These are phyloP conservation scores for Phialemoniopsis sp. DNA, from an alignment of 2,329 filamentous ascomycete genomes.

Conservation along the genomic window DNA sequence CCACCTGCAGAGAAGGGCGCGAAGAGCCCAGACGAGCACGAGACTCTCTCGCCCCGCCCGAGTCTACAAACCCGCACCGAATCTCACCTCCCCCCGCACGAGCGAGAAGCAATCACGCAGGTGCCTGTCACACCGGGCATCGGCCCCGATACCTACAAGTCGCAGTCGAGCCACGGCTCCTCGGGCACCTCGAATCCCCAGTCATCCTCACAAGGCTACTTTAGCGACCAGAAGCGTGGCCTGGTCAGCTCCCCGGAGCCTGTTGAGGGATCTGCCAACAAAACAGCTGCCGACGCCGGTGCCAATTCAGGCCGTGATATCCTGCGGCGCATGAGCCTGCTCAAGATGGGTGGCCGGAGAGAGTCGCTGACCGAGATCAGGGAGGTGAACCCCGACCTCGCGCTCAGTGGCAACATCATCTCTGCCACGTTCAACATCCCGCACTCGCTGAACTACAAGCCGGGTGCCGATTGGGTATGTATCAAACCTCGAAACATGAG, in stretches of 20 bases:
- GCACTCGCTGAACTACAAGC: constrained; percentile 53
- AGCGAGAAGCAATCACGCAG: constrained; percentile 22
- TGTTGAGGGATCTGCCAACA: constrained; percentile 8
- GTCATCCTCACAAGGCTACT: constrained; percentile 9
- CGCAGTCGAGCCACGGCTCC: too few species aligned
- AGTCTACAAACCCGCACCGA: constrained; percentile 9
- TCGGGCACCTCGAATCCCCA: too few species aligned
- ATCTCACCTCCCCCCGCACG: constrained; percentile 24
- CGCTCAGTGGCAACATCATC: constrained; percentile 61
- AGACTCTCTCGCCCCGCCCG: constrained; percentile 4
- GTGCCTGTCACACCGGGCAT: constrained; percentile 29
- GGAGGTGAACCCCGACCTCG: constrained; percentile 51
- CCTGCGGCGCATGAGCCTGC: constrained; percentile 36
- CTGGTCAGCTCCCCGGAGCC: constrained; percentile 1
- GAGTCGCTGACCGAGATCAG: constrained; percentile 53
- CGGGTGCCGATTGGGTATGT: constrained; percentile 58
- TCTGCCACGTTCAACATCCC: constrained; percentile 63
- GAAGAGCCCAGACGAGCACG: background rate
- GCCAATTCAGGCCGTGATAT: constrained; percentile 12
- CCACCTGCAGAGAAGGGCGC: background rate
- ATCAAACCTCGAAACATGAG: background rate
- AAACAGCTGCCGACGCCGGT: constrained; percentile 22
- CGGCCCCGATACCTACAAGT: constrained; percentile 4
- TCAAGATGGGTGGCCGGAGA: constrained; percentile 33
- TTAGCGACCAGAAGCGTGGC: background rate